These are phyloP conservation scores for Hypoxylon sp. DNA, from an alignment of 2,329 filamentous ascomycete species.

Conservation along the genomic window DNA sequence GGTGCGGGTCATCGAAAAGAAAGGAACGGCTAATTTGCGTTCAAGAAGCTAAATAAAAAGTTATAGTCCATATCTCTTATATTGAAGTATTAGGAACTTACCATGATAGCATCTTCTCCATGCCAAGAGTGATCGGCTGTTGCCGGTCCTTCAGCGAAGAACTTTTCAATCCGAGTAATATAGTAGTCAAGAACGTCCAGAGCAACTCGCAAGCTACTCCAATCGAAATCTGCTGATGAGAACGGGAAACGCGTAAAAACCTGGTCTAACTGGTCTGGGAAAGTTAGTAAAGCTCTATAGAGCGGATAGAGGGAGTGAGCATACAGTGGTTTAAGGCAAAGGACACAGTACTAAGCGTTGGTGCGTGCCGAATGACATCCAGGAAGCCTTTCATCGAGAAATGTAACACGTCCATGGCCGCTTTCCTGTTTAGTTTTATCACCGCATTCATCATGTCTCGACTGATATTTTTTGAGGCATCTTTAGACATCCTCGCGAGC, in stretches of 20 bases:
- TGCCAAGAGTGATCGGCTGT: conserved; percentile 53
- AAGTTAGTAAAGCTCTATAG: conserved; percentile 35
- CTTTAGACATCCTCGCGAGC: conserved; percentile 64
- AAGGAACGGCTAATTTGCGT: conserved; percentile 62
- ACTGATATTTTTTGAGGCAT: conserved; percentile 57
- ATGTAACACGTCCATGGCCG: conserved; percentile 68
- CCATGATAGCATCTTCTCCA: conserved; percentile 65
- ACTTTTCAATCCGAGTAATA: conserved; percentile 61
- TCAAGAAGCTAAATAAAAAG: conserved; percentile 60
- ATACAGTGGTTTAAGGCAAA: conserved; percentile 65
- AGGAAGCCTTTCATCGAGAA: conserved; percentile 65
- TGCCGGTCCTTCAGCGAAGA: conserved; percentile 58
- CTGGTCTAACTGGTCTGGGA: conserved; percentile 63
- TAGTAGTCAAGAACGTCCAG: conserved; percentile 66
- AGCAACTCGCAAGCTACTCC: conserved; percentile 62
- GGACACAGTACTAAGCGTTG: conserved; percentile 63
- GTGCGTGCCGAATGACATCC: conserved; percentile 65
- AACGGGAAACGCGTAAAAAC: conserved; percentile 66
- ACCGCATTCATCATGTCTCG: conserved; percentile 65
- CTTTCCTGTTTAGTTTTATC: conserved; percentile 67
- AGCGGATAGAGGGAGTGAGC: conserved; percentile 22
- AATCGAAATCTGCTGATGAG: conserved; percentile 62
- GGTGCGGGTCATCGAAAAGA: conserved; percentile 65
- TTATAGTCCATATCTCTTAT: conserved; percentile 4
- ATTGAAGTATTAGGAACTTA: conserved; percentile 41